Evolutionary conservation across 257 asterid genomes (phyloP).

Genomic region (Solanum etuberosum): DNA sequence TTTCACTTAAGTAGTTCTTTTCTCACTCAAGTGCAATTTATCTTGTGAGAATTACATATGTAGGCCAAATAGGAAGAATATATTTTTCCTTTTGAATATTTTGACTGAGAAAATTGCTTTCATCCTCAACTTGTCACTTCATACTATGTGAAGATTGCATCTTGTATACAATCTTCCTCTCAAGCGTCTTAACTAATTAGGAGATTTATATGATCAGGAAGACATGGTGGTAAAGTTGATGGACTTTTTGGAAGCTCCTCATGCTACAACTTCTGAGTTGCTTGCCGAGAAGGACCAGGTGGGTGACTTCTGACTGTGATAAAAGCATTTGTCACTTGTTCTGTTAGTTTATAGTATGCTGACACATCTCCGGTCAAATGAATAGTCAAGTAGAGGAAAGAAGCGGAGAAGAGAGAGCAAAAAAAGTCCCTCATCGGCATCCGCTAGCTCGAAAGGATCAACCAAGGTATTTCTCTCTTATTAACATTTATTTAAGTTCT

Average conservation of each 20-base stretch:
- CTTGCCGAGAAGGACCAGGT: constrained; percentile 91
- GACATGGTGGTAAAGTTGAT: constrained; percentile 66
- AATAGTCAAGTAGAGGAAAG: constrained; percentile 52
- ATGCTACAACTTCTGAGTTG: constrained; percentile 57
- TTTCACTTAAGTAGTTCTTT: neutral
- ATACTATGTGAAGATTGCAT: neutral
- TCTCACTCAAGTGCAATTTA: neutral
- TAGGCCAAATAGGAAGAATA: neutral
- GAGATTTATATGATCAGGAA: constrained; percentile 44
- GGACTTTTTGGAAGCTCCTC: constrained; percentile 80
- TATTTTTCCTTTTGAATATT: neutral
- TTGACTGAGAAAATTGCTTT: neutral
- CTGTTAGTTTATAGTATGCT: neutral
- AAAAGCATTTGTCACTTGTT: neutral
- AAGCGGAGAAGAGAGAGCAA: constrained; percentile 67
- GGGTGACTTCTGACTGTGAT: neutral
- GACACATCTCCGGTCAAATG: neutral
- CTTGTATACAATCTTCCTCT: neutral
- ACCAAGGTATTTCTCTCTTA: constrained; percentile 38
- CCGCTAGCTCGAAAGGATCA: constrained; percentile 55
- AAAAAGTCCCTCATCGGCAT: constrained; percentile 22
- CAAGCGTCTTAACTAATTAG: neutral
- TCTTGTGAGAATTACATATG: neutral
- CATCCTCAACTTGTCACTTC: neutral
- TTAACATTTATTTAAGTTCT: neutral